Evolutionary conservation across 1,284 basidiomycete genomes (phyloP), one percentile per base, ranked within the genome.

Genomic region (Ustilago curta): DNA sequence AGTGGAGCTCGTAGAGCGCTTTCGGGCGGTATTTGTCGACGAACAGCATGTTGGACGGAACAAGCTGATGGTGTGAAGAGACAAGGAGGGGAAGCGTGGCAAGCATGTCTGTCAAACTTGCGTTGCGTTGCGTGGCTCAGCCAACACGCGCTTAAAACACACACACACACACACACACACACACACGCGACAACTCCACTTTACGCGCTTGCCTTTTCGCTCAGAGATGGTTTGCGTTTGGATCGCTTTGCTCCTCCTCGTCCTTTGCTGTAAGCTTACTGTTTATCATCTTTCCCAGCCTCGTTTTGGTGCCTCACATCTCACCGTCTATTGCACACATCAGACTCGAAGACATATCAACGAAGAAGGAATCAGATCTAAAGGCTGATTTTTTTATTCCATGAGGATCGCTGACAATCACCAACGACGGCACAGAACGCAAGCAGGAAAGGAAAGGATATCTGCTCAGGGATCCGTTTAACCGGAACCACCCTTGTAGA

Each of bases 1-100:
- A 98, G 83, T 95, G 91, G 47, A 99, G 90, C 59, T 93, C 91
- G 75, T 92, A 90, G 25, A 99, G 89, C 2, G 90, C 89, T 71
- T 91, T 90, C 16, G 96, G 96, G 55, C 96, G 91, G 85, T 93
- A 93, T 92, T 97, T 77, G 56, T 54, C 83, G 47, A 84, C 83
- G 68, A 77, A 84, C 32, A 84, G 81, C 83, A 84, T 83, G 2
- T 21, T 40, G 59, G 18, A 9, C 31, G 11, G 8, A n/a, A 8
- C 18, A 29, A 47, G 43, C 6, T 44, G 53, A 37, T 25, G 32
- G 49, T 29, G 35, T 44, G 21, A 11, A 32, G 37, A 21, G n/a
- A n/a, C 25, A 9, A 14, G n/a, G 32, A 18, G 35, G 2, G 23
- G 37, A 11, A 25, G 12, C 8, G 21, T 19, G 19, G 12, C 8